A percentile compares a stretch with the other conserved stretches of the same genome.
phyloP scores from a whole-genome alignment of 805 yeast species.

The Wickerhamomyces bisporus region DNA sequence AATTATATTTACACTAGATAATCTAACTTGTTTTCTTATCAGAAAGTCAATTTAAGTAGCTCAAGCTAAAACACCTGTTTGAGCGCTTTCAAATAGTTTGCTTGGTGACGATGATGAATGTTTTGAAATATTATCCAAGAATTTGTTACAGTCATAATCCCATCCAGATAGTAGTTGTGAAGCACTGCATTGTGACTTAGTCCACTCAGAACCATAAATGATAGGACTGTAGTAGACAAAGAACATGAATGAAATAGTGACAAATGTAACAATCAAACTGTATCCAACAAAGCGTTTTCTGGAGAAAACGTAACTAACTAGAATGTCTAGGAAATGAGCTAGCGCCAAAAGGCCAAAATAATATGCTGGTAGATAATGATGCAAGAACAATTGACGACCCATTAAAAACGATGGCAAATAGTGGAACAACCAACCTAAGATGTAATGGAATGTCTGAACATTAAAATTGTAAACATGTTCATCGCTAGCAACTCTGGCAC shows the following conservation, averaged over 20 bases:
- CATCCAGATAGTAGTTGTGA: slow-evolving; percentile 60
- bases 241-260: slow-evolving; percentile 45
- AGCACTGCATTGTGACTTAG: slow-evolving; percentile 55
- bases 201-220: slow-evolving; percentile 79
- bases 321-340: slow-evolving; percentile 59
- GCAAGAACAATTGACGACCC: slow-evolving; percentile 91
- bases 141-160: slow-evolving; percentile 83
- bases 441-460: slow-evolving; percentile 53
- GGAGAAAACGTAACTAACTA: slow-evolving; percentile 38
- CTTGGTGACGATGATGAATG: not conserved
- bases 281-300: slow-evolving; percentile 41
- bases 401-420: slow-evolving; percentile 74
- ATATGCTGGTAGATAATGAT: slow-evolving; percentile 89
- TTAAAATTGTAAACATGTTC: slow-evolving; percentile 60
- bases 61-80: not conserved
- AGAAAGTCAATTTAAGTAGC: not conserved
- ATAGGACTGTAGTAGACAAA: slow-evolving; percentile 65
- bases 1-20: no score
- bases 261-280: slow-evolving; percentile 41
- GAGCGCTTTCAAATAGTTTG: not conserved
- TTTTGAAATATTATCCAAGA: slow-evolving; percentile 4
- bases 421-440: slow-evolving; percentile 69
- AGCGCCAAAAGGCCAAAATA: slow-evolving; percentile 80
- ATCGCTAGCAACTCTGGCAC: slow-evolving; percentile 43
- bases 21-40: no score